These are phyloP conservation scores for Linnemannia elongata DNA, from an alignment of 192 early-diverging fungal genomes.

Conservation along the genomic window DNA sequence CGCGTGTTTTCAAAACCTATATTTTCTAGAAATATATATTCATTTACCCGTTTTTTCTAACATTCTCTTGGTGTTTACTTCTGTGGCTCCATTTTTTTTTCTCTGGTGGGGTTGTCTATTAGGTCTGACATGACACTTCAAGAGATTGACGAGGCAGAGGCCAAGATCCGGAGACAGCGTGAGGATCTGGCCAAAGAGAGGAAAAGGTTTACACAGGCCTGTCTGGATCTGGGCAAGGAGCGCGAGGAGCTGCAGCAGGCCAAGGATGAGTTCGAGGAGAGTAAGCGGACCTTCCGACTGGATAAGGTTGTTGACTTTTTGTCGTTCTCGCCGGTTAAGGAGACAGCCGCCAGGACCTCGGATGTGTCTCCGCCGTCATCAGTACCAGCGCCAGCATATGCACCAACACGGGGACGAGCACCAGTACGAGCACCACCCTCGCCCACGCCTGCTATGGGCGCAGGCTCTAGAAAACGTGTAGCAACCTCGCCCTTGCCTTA, in stretches of 20 bases:
- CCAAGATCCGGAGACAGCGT: constrained; percentile 34
- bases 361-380: background rate
- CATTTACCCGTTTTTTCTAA: background rate
- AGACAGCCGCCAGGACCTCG: background rate
- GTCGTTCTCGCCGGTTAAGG: constrained; percentile 24
- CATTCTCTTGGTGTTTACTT: background rate
- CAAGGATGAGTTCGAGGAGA: constrained; percentile 38
- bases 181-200: constrained; percentile 43
- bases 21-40: constrained; percentile 4
- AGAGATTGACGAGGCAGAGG: constrained; percentile 42
- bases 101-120: background rate
- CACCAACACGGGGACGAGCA: background rate
- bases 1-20: background rate
- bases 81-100: background rate
- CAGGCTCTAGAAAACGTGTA: constrained; percentile 27
- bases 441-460: background rate
- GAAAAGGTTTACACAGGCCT: constrained; percentile 42
- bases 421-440: constrained; percentile 22
- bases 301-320: constrained; percentile 42
- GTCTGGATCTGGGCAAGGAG: constrained; percentile 42
- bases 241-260: constrained; percentile 33
- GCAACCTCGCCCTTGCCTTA: constrained; percentile 36
- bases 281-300: constrained; percentile 39
- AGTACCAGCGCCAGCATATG: background rate
- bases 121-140: constrained; percentile 53